These are phyloP conservation scores for Yarrowia galli DNA, from an alignment of 1,139 yeast species.

Conservation along the genomic window DNA sequence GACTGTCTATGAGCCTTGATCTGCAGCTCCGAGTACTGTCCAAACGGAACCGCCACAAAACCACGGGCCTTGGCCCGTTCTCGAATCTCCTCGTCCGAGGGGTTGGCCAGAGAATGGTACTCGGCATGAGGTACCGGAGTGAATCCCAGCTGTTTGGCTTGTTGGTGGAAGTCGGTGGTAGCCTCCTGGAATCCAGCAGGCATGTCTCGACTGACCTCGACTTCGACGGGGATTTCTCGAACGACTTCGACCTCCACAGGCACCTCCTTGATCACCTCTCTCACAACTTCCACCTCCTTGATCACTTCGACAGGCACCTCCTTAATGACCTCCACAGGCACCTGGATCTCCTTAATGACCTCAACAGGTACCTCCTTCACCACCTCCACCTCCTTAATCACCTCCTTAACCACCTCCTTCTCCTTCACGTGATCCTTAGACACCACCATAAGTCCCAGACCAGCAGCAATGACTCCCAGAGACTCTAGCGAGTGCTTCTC, in stretches of 20 bases:
- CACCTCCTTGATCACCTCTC: constrained; percentile 19
- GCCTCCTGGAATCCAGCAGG: constrained; percentile 1
- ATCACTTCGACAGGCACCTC: constrained; percentile 4
- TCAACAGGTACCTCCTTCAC: constrained; percentile 31
- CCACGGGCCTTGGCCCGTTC: constrained; percentile 47
- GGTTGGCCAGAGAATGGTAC: constrained; percentile 35
- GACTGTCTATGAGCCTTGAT: constrained; percentile 39
- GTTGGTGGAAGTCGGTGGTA: background rate
- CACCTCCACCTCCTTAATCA: constrained; percentile 3
- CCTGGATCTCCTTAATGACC: constrained; percentile 13
- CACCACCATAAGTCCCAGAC: constrained; percentile 32
- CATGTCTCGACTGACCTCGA: background rate
- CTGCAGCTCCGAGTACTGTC: constrained; percentile 41
- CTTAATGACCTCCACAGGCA: constrained; percentile 23
- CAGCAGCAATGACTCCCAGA: constrained; percentile 41
- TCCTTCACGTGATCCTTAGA: constrained; percentile 24
- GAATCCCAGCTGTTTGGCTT: constrained; percentile 28
- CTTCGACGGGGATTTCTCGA: constrained; percentile 25
- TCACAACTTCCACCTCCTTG: background rate
- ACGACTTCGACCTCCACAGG: constrained; percentile 23
- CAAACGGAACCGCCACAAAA: constrained; percentile 46
- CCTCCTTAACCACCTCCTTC: constrained; percentile 23
- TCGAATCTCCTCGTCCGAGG: constrained; percentile 44
- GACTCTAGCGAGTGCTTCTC: constrained; percentile 28
- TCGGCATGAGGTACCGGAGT: constrained; percentile 17